Evolutionary conservation across 495 filamentous ascomycete genomes (phyloP), one percentile per base, ranked within the genome.

Genomic region (Lentithecium fluviatile): DNA sequence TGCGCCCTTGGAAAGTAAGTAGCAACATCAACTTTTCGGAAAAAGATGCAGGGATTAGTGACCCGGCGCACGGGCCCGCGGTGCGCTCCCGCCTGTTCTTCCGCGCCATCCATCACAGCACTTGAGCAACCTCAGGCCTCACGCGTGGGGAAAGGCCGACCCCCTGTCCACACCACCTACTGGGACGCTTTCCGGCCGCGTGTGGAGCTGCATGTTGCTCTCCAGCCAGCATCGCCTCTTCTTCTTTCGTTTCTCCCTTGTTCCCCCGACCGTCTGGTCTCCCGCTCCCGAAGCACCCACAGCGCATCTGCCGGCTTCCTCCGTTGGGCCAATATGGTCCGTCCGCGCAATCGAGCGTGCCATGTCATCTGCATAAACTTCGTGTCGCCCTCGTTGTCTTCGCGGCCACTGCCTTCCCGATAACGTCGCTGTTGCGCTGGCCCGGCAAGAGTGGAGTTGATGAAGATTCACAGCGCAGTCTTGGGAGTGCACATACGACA

Each of bases 401-500:
- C n/a, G 32, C 15, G 15, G n/a, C 19, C 43, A 5, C 6, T 29
- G 15, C 8, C 37, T n/a, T 51, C 20, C 25, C 38, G 32, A 2
- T 61, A 50, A 21, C 10, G 23, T n/a, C 45, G 45, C 50, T 51
- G 49, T 38, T 58, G 57, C 45, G 38, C 56, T 38, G 32, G 11
- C n/a, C 55, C 46, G 29, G 47, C 43, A 45, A 54, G 34, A 49
- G 50, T 47, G 52, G 61, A 57, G 66, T 69, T 65, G 66, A 69
- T 69, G 66, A 65, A 65, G 66, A 42, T 60, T 46, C 66, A 58
- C 58, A 69, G 32, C 47, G 66, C 66, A 20, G 45, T 62, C 46
- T 49, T 51, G 6, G 64, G 64, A 36, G 52, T 60, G 60, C 67
- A 60, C 56, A 51, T 65, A 32, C 45, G 26, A 56, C 66, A 62